A percentile compares a stretch with the other conserved stretches of the same genome.
Conservation (phyloP, 148 eudicot genomes). For the Fagopyrum esculentum region DNA sequence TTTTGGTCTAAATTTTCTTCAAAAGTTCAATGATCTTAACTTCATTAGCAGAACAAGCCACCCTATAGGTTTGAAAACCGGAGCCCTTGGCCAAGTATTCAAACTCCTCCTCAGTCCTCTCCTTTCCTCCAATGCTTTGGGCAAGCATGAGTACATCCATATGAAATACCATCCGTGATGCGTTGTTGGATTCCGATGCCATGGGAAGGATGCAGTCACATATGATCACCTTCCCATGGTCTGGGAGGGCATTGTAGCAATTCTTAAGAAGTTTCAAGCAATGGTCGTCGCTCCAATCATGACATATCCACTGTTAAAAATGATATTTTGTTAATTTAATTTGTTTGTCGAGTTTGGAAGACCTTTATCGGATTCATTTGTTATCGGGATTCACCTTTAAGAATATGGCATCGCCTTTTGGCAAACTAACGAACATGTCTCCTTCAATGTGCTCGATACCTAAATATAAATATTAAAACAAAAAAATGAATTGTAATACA, state of each 20-base stretch:
- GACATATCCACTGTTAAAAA: conserved; percentile 6
- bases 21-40: conserved; percentile 17
- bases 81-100: conserved; percentile 17
- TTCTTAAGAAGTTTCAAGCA: conserved; percentile 16
- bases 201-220: conserved; percentile 14
- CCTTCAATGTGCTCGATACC: conserved; percentile 18
- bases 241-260: conserved; percentile 17
- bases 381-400: conserved; percentile 5
- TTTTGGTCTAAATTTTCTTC: conserved; percentile 8
- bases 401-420: conserved; percentile 19
- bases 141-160: conserved; percentile 15
- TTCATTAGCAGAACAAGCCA: conserved; percentile 18
- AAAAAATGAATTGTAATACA: too few relatives aligned
- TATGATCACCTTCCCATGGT: conserved; percentile 18
- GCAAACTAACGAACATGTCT: conserved; percentile 15
- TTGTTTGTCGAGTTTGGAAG: too few relatives aligned
- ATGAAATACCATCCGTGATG: conserved; percentile 3
- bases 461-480: too few relatives aligned
- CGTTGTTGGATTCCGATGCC: background rate
- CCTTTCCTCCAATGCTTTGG: conserved; percentile 13
- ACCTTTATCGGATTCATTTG: too few relatives aligned
- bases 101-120: conserved; percentile 18
- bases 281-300: conserved; percentile 14
- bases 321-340: too few relatives aligned
- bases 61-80: conserved; percentile 15